Conservation (phyloP, 371 early-diverging fungal species). For the Lichtheimia corymbifera region DNA sequence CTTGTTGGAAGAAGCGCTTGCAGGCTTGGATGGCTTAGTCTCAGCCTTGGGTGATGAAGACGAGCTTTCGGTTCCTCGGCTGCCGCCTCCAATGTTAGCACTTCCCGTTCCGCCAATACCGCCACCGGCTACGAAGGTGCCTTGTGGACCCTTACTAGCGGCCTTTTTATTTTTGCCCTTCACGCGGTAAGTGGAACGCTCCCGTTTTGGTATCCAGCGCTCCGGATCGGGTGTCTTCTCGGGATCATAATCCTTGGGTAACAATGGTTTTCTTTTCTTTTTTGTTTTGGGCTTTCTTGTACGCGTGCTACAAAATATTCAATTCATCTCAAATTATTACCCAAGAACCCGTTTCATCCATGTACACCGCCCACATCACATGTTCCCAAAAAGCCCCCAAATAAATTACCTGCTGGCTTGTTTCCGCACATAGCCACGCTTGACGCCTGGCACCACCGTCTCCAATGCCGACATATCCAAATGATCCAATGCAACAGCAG, state of each 20-base stretch:
- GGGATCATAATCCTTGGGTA: conserved; percentile 63
- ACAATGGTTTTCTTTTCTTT: conserved; percentile 62
- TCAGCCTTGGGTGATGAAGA: not conserved
- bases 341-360: no score
- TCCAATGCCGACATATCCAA: conserved; percentile 61
- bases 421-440: conserved; percentile 59
- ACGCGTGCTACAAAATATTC: conserved; percentile 3
- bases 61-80: not conserved
- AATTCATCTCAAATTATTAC: no score
- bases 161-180: conserved; percentile 64
- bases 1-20: conserved; percentile 11
- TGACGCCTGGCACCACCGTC: conserved; percentile 63
- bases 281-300: conserved; percentile 44
- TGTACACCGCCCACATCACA: no score
- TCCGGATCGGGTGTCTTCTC: conserved; percentile 68
- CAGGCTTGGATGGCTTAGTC: conserved; percentile 6
- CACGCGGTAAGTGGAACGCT: conserved; percentile 59
- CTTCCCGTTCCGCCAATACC: conserved; percentile 74
- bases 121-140: conserved; percentile 61
- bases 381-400: no score
- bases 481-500: conserved; percentile 41
- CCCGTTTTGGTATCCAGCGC: conserved; percentile 75
- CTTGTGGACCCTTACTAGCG: conserved; percentile 59
- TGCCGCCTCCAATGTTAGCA: conserved; percentile 69
- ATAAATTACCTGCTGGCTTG: conserved; percentile 30